phyloP scores from a whole-genome alignment of 352 stramenopile genomes.

The Thalassiosira sp. region DNA sequence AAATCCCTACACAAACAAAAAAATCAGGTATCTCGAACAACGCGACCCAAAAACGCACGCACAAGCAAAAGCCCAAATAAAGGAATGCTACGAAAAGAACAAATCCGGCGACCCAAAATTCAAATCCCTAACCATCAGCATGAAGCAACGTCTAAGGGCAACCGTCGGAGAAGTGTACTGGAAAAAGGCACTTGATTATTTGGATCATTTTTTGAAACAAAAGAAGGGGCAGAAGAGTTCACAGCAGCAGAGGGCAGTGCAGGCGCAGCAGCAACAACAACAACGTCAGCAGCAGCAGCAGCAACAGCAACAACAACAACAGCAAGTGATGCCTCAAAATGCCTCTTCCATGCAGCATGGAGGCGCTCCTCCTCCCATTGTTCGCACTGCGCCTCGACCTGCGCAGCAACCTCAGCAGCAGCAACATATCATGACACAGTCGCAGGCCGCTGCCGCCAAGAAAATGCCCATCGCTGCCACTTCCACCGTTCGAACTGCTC shows the following conservation, averaged over 20 bases:
- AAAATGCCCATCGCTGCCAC: constrained; percentile 16
- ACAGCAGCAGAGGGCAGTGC: constrained; percentile 1
- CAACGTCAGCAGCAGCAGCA: too few relatives aligned
- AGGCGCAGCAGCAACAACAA: constrained; percentile 20
- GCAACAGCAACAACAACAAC: constrained; percentile 20
- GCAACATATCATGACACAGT: constrained; percentile 6
- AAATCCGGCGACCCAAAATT: constrained; percentile 69
- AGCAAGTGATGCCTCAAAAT: background rate
- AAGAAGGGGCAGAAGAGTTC: constrained; percentile 17
- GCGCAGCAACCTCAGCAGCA: constrained; percentile 21
- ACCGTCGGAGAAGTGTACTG: constrained; percentile 76
- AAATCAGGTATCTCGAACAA: constrained; percentile 70
- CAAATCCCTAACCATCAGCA: constrained; percentile 66
- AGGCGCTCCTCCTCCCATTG: constrained; percentile 8
- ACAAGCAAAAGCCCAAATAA: constrained; percentile 71
- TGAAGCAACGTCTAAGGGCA: constrained; percentile 62
- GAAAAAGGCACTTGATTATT: constrained; percentile 69
- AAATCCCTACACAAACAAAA: background rate
- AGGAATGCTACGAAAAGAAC: constrained; percentile 80
- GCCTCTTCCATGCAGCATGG: background rate
- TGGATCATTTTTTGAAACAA: constrained; percentile 61
- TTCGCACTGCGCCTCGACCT: background rate
- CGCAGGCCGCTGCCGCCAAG: constrained; percentile 19
- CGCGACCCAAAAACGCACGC: constrained; percentile 66
- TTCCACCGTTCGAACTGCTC: too few relatives aligned